Evolutionary conservation across 2,329 filamentous ascomycete species (phyloP).

Genomic region (Cladosporium austrohemisphaericum): DNA sequence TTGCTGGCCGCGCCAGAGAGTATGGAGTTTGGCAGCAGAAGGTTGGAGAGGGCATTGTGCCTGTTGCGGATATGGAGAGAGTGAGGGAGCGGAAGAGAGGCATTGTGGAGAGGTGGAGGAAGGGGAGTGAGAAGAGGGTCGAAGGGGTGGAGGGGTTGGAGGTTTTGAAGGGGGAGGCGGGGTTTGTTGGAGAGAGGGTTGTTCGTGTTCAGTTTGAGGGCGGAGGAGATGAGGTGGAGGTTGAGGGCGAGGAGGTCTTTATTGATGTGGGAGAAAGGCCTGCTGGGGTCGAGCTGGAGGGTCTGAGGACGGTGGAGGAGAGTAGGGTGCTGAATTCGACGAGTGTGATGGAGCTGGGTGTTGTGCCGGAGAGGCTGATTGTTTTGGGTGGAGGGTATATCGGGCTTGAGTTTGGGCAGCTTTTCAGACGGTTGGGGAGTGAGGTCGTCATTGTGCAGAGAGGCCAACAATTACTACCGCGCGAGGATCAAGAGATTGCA

Average conservation of each 20-base stretch:
- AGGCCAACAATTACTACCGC: slow-evolving; percentile 30
- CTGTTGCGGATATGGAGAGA: slow-evolving; percentile 44
- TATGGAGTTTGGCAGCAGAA: slow-evolving; percentile 42
- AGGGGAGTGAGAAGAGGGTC: slow-evolving; percentile 45
- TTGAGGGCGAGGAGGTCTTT: slow-evolving; percentile 2
- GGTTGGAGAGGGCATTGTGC: slow-evolving; percentile 19
- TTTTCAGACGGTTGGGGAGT: slow-evolving; percentile 49
- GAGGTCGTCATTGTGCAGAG: slow-evolving; percentile 48
- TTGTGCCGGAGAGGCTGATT: slow-evolving; percentile 47
- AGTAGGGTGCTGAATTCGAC: slow-evolving; percentile 46
- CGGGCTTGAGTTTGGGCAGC: slow-evolving; percentile 53
- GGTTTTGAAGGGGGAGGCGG: slow-evolving; percentile 44
- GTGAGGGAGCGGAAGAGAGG: slow-evolving; percentile 52
- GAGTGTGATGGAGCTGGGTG: slow-evolving; percentile 45
- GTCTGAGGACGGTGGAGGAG: slow-evolving; percentile 30
- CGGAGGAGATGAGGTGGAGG: not conserved
- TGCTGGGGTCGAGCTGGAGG: slow-evolving; percentile 18
- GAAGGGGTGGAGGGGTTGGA: slow-evolving; percentile 40
- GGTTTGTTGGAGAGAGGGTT: slow-evolving; percentile 39
- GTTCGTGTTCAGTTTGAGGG: not conserved
- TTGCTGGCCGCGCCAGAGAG: slow-evolving; percentile 40
- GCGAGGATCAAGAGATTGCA: slow-evolving; percentile 50
- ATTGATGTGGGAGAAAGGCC: slow-evolving; percentile 5
- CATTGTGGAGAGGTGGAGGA: slow-evolving; percentile 50
- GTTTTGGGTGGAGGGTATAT: slow-evolving; percentile 54